phyloP scores from a whole-genome alignment of 2,329 filamentous ascomycete species.

The Calonectria pseudoturangicola region DNA sequence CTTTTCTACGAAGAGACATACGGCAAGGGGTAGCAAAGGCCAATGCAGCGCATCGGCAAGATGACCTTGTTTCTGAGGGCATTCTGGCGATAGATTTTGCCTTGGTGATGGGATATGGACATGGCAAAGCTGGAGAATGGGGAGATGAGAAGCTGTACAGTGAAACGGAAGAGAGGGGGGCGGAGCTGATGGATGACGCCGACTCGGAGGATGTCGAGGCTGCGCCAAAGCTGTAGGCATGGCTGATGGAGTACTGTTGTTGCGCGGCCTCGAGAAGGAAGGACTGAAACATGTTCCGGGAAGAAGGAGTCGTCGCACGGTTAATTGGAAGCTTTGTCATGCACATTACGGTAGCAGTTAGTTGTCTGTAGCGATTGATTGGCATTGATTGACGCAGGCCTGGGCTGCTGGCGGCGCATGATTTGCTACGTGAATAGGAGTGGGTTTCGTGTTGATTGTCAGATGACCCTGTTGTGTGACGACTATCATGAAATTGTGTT shows the following conservation, averaged over 20 bases:
- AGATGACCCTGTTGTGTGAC: conserved; percentile 16
- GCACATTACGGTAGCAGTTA: conserved; percentile 13
- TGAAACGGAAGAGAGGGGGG: background rate
- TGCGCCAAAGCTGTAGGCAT: conserved; percentile 30
- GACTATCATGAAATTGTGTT: conserved; percentile 1
- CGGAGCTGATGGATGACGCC: background rate
- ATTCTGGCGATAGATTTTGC: conserved; percentile 27
- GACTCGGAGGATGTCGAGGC: background rate
- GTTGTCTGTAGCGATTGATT: conserved; percentile 31
- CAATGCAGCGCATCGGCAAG: conserved; percentile 12
- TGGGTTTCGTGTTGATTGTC: conserved; percentile 21
- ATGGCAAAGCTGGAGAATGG: background rate
- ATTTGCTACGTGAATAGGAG: conserved; percentile 13
- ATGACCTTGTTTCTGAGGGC: conserved; percentile 4
- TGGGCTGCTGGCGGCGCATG: background rate
- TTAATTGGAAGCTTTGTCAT: conserved; percentile 17
- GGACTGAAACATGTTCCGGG: conserved; percentile 24
- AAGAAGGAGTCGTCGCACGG: conserved; percentile 2
- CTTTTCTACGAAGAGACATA: conserved; percentile 10
- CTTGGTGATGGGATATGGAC: background rate
- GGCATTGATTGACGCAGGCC: conserved; percentile 11
- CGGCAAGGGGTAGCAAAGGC: conserved; percentile 21
- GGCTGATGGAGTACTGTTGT: conserved; percentile 15
- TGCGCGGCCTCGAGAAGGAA: conserved; percentile 9
- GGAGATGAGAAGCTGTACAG: background rate